Percentiles rank a stretch among this genome's conserved stretches.
Evolutionary conservation across 2,329 filamentous ascomycete genomes (phyloP).

Genomic region (Plectosphaerella sp.): DNA sequence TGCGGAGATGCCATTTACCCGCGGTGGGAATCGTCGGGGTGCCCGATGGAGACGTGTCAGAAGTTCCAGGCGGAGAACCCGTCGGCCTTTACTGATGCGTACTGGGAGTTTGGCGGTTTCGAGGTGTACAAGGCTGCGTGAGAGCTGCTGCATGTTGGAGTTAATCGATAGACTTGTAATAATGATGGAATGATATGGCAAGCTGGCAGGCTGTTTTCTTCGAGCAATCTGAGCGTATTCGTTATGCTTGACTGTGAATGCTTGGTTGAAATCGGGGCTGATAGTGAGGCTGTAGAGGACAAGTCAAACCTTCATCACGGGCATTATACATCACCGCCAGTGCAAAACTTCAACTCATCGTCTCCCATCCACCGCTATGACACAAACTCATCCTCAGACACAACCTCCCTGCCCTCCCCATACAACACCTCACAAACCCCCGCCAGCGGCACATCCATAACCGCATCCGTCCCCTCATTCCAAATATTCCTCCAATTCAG

Average conservation of each 20-base stretch:
- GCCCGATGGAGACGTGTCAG: constrained; percentile 43
- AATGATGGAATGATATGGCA: too few species aligned
- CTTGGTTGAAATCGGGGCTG: too few species aligned
- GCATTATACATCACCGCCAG: not conserved
- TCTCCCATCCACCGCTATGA: constrained; percentile 1
- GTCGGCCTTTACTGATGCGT: constrained; percentile 52
- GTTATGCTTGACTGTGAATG: too few species aligned
- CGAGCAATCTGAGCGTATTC: too few species aligned
- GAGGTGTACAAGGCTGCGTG: constrained; percentile 43
- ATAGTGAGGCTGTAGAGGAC: too few species aligned
- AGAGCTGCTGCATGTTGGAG: not conserved
- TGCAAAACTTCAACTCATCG: too few species aligned
- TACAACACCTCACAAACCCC: constrained; percentile 95
- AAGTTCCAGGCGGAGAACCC: constrained; percentile 55
- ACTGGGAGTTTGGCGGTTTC: constrained; percentile 61
- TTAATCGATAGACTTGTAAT: not conserved
- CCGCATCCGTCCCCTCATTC: constrained; percentile 91
- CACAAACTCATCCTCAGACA: constrained; percentile 13
- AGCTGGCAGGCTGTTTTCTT: too few species aligned
- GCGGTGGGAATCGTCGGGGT: constrained; percentile 40
- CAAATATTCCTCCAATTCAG: constrained; percentile 77
- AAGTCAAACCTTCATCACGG: too few species aligned
- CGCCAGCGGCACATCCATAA: constrained; percentile 93
- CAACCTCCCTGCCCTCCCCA: constrained; percentile 47
- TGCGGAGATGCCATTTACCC: constrained; percentile 53